Base-by-base conservation (phyloP, 768 basidiomycete genomes). In the Rhizopogon vulgaris region DNA sequence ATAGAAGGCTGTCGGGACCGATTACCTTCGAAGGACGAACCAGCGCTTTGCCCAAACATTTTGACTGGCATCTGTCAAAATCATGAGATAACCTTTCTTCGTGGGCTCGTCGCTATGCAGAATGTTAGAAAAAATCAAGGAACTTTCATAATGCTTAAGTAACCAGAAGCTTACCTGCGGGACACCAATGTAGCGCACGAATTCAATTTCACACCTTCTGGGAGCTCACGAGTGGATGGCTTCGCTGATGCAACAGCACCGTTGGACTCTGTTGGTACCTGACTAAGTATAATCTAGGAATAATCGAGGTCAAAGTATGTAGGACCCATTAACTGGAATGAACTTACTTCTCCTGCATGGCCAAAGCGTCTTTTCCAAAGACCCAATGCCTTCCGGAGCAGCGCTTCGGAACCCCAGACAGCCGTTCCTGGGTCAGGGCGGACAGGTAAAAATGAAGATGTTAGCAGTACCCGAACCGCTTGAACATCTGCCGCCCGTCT, bases 311-410 rank as follows among this genome's bases (percentile, higher is more conserved):
- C 34, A 43, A 36, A 47, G 38, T 55, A 46, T 22, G 17, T 45
- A 28, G 48, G 48, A 38, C 15, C 27, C 22, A 22, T 22, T 22
- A 54, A 53, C 27, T 37, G 17, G 28, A 71, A 46, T 18, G 8
- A 46, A 11, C 77, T 55, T 56, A 93, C 94, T 75, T 88, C 83
- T 55, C 84, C 81, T 24, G 70, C 74, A 59, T 87, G 80, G 0
- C 90, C 89, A 69, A 90, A 85, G 45, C 79, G 83, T 66, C 83
- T 85, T 66, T 87, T 83, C 95, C 95, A 98, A 48, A 95, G 72
- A 14, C 73, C 75, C 7, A 97, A 63, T 24, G 87, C 81, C 61
- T 80, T 84, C 56, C 71, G 67, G 53, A 94, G 64, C 12, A 90
- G 69, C 46, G 77, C 71, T 24, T 90, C 84, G 22, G 82, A 76